Percentiles rank a stretch among this genome's conserved stretches.
These are phyloP conservation scores for Pythium volutum DNA, from an alignment of 352 stramenopile genomes.

Conservation along the genomic window DNA sequence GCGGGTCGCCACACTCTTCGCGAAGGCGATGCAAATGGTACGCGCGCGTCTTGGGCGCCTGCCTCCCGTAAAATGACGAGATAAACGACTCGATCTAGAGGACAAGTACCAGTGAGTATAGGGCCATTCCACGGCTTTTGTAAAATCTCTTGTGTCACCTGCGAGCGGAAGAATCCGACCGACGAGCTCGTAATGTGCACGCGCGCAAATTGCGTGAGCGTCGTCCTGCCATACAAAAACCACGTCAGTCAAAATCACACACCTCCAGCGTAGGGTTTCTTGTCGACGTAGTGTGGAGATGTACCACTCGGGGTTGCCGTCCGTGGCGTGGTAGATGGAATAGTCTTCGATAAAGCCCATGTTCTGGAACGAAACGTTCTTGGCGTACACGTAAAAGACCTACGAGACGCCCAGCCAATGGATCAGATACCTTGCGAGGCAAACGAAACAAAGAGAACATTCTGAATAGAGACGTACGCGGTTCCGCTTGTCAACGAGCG, in stretches of 20 bases:
- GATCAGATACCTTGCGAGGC: background rate
- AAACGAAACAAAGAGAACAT: background rate
- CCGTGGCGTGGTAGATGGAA: slow-evolving; percentile 45
- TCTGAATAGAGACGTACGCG: slow-evolving; percentile 31
- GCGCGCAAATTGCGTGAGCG: slow-evolving; percentile 61
- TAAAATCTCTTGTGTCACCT: slow-evolving; percentile 25
- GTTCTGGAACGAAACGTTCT: slow-evolving; percentile 68
- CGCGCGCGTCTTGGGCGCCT: slow-evolving; percentile 47
- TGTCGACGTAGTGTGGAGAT: slow-evolving; percentile 17
- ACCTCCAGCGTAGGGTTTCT: background rate
- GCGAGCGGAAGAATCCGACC: slow-evolving; percentile 71
- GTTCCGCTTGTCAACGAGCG: slow-evolving; percentile 70
- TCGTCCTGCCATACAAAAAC: slow-evolving; percentile 37
- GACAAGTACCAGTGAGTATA: background rate
- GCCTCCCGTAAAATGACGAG: slow-evolving; percentile 62
- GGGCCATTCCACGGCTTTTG: background rate
- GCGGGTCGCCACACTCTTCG: slow-evolving; percentile 52
- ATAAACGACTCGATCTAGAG: slow-evolving; percentile 70
- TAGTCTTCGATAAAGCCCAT: slow-evolving; percentile 75
- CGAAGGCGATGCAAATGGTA: slow-evolving; percentile 59
- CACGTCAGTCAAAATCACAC: background rate
- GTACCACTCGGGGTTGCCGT: slow-evolving; percentile 41
- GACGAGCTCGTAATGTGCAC: slow-evolving; percentile 72
- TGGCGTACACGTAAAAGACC: slow-evolving; percentile 79
- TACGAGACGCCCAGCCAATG: slow-evolving; percentile 11